These are phyloP conservation scores for Carex scoparia DNA, from an alignment of 176 grass and related monocot genomes.

Conservation along the genomic window DNA sequence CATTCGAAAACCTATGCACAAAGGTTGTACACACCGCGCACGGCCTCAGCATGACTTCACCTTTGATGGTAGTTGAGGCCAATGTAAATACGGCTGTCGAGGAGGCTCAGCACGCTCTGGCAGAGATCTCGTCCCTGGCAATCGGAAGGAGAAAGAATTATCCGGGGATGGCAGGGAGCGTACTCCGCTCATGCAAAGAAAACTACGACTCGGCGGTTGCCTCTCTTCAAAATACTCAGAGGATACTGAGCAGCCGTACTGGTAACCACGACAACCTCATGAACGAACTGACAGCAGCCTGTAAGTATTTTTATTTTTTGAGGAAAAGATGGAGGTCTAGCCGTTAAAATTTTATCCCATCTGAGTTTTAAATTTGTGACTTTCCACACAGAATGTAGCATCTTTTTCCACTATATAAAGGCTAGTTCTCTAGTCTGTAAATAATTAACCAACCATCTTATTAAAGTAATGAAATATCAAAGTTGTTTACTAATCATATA, in stretches of 20 bases:
- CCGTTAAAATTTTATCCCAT: no score
- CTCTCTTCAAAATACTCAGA: neutral
- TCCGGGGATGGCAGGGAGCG: neutral
- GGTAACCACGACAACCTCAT: conserved; percentile 21
- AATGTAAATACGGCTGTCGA: neutral
- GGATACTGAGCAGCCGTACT: neutral
- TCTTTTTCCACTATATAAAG: no score
- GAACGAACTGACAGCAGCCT: conserved; percentile 1
- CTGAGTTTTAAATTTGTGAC: no score
- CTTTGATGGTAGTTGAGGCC: conserved; percentile 7
- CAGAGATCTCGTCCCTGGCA: neutral
- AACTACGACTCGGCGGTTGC: conserved; percentile 4
- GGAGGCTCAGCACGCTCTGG: neutral
- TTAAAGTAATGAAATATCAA: no score
- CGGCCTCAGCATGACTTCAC: neutral
- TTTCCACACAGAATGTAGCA: no score
- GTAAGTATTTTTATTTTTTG: neutral
- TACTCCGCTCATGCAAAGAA: neutral
- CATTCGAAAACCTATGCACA: neutral
- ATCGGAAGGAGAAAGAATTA: conserved; percentile 8
- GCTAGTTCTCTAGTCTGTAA: no score
- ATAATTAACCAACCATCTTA: neutral
- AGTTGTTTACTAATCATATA: neutral
- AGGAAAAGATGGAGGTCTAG: no score
- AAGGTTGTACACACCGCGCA: neutral